Evolutionary conservation across 75 land plant genomes (phyloP), one percentile per base, ranked within the genome.

Genomic region (Pinus albicaulis): DNA sequence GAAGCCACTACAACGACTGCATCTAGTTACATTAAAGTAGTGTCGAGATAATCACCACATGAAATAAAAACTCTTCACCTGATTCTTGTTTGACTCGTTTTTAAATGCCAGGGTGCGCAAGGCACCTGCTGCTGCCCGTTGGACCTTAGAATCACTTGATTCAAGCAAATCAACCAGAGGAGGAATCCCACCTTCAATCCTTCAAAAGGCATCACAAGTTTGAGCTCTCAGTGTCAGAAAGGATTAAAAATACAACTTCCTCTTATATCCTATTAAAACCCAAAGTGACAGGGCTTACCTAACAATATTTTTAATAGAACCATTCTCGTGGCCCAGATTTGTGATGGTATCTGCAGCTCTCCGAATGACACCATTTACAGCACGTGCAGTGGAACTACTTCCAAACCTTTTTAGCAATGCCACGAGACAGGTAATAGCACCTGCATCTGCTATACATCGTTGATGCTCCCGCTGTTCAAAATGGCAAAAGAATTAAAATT

Each of bases 341-440:
- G 56, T 38, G n/a, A 72, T 53, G n/a, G 74, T 48, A 16, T 72
- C 74, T 17, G n/a, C n/a, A 72, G 74, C n/a, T 44, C 74, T 72
- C 6, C 56, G 74, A 53, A 72, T 31, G 56, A 55, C 74, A 72
- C 74, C 52, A 41, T 72, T 72, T 28, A 72, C 55, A 48, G 41
- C 41, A 24, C 74, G 56, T 31, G 52, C 56, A 72, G 34, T 72
- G 25, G 48, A 48, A 38, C 48, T 38, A 41, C n/a, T 72, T n/a
- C 56, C 74, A 8, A 15, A n/a, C 26, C 24, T 72, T 36, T 44
- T 48, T 55, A 72, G 25, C 15, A 72, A 72, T 23, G 74, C 16
- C 15, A 72, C 56, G 1, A 72, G 56, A 48, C 56, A 24, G 13
- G 5, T 23, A n/a, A 72, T 14, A 41, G 74, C 15, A 72, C 74